Percentiles rank a stretch among this genome's conserved stretches.
Evolutionary conservation across 2,329 filamentous ascomycete species (phyloP).

Genomic region (Aspergillus floridensis): DNA sequence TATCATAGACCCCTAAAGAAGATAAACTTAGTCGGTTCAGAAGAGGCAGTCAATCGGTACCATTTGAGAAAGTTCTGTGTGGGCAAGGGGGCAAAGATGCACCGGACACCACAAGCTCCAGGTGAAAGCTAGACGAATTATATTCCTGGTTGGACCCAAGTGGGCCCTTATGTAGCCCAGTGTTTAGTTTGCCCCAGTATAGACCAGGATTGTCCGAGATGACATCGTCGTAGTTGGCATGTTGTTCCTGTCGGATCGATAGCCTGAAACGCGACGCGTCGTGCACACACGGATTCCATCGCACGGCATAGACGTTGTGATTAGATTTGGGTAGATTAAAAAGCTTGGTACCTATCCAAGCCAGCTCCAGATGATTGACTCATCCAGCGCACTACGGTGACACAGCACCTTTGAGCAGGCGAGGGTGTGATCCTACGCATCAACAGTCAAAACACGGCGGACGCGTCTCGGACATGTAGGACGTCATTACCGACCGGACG

Average conservation of each 20-base stretch:
- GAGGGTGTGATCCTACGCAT: not conserved
- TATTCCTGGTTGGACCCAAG: not conserved
- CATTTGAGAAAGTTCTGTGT: not conserved
- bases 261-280: not conserved
- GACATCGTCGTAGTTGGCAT: not conserved
- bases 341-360: not conserved
- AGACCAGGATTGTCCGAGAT: not conserved
- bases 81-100: not conserved
- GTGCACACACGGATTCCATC: not conserved
- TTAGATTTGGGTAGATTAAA: too few relatives aligned
- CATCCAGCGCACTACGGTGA: not conserved
- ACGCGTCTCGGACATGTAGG: not conserved
- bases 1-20: constrained; percentile 14
- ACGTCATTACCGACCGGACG: not conserved
- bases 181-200: not conserved
- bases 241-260: not conserved
- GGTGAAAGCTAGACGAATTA: not conserved
- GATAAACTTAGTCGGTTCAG: constrained; percentile 12
- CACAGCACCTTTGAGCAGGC: not conserved
- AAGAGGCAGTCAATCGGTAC: not conserved
- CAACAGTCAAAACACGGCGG: not conserved
- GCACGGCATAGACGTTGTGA: not conserved
- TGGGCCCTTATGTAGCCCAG: not conserved
- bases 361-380: not conserved
- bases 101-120: not conserved